Base-by-base conservation (phyloP, 2,329 filamentous ascomycete genomes). In the Colletotrichum tropicale region DNA sequence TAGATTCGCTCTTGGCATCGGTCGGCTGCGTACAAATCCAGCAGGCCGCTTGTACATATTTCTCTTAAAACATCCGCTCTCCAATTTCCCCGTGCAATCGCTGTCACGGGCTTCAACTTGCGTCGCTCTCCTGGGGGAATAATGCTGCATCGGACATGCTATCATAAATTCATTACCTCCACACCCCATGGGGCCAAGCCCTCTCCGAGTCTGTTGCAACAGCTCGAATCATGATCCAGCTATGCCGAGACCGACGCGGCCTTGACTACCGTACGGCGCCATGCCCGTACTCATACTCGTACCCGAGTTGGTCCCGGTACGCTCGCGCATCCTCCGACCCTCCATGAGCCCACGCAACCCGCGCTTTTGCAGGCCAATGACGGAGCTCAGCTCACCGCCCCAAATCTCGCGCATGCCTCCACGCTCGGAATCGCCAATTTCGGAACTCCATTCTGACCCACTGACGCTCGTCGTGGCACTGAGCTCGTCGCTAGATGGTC, bases 301-400 rank as follows among this genome's bases (percentile, higher is more conserved):
- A 8, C 81, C 81, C 6, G 79, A 76, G 28, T 77, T 78, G 26
- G 88, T 89, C 12, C 89, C 89, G 5, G 88, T 89, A 78, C 95
- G 88, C 83, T 98, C 95, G 60, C 96, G 89, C 88, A 98, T 93
- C 76, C 96, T 90, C 60, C 96, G 89, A 5, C 96, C 96, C 84
- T 98, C 97, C 97, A 99, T 98, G 79, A 99, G 84, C 0, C 97
- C 97, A 75, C 96, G 90, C 43, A 99, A 84, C 0, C 97, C 97
- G 70, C 97, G 90, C 87, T 99, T 99, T 87, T 99, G 97, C 78
- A 99, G 83, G 0, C 97, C 97, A 79, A 99, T 98, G 4, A 98
- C 96, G 65, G 95, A 95, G 86, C 94, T 96, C 38, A 96, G 84
- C 86, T 98, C 91, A 74, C 94, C 93, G 80, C 90, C 87, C 96